These are phyloP conservation scores for Hymenoscyphus salicellus DNA, from an alignment of 2,329 filamentous ascomycete genomes.

Conservation along the genomic window DNA sequence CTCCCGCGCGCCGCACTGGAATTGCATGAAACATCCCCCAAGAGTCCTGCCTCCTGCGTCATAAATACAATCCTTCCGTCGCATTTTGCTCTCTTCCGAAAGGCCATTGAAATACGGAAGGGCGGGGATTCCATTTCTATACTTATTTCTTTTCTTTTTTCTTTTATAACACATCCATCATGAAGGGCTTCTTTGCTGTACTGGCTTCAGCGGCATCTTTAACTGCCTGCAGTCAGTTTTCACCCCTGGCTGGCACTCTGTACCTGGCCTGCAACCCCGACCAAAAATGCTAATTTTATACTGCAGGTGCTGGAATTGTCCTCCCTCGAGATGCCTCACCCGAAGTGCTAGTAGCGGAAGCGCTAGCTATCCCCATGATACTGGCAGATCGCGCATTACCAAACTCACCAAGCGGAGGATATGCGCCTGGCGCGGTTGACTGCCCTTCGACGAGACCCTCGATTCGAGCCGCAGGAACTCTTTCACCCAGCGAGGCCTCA, in stretches of 20 bases:
- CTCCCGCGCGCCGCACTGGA: not conserved
- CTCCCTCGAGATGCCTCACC: conserved; percentile 28
- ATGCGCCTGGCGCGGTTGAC: conserved; percentile 64
- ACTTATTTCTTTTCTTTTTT: not conserved
- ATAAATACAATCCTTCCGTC: not conserved
- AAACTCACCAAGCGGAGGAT: conserved; percentile 54
- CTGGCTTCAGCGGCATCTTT: conserved; percentile 14
- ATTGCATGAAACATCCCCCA: not conserved
- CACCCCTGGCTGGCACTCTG: not conserved
- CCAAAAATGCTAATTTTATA: not conserved
- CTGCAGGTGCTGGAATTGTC: conserved; percentile 9
- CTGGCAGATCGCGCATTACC: conserved; percentile 32
- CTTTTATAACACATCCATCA: not conserved
- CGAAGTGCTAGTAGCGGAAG: conserved; percentile 26
- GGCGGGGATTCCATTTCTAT: not conserved
- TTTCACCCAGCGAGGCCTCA: conserved; percentile 67
- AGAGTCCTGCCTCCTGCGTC: conserved; percentile 2
- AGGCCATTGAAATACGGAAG: not conserved
- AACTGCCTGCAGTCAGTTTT: conserved; percentile 3
- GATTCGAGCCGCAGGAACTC: conserved; percentile 58
- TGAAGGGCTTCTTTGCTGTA: conserved; percentile 9
- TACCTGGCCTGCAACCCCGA: not conserved
- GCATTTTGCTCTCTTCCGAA: not conserved
- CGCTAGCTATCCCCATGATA: conserved; percentile 22
- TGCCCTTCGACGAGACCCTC: conserved; percentile 70